Percentiles rank a stretch among this genome's conserved stretches.
Evolutionary conservation across 768 basidiomycete genomes (phyloP).

Genomic region (Macrolepiota fuliginosa): DNA sequence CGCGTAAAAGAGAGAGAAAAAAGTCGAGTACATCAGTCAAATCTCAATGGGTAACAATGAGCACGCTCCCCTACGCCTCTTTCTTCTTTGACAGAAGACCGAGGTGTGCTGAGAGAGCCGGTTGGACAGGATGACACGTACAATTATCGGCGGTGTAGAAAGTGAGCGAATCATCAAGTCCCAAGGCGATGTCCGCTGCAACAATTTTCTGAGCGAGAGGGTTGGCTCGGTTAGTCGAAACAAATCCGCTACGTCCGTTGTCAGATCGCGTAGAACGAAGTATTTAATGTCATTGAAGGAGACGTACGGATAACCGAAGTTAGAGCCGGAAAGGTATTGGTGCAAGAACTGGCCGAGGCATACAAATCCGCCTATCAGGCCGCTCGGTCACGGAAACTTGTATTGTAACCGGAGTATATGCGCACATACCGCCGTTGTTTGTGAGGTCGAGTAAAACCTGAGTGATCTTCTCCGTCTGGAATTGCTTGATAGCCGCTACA

Average conservation of each 20-base stretch:
- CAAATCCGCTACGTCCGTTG: constrained; percentile 47
- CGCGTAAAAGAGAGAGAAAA: not conserved
- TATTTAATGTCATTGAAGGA: not conserved
- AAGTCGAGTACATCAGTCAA: not conserved
- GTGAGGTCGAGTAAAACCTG: constrained; percentile 56
- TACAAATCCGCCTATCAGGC: constrained; percentile 49
- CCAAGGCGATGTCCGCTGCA: constrained; percentile 45
- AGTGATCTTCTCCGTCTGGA: constrained; percentile 47
- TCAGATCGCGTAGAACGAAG: not conserved
- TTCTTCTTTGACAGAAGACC: not conserved
- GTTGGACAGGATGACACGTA: constrained; percentile 21
- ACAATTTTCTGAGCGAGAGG: constrained; percentile 60
- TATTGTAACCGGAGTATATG: not conserved
- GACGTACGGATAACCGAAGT: constrained; percentile 50
- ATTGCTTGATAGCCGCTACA: constrained; percentile 39
- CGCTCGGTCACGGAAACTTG: not conserved
- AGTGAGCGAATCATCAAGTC: constrained; percentile 29
- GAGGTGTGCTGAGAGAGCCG: not conserved
- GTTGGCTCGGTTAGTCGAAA: constrained; percentile 52
- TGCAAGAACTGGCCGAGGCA: constrained; percentile 64
- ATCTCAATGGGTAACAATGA: too few species aligned
- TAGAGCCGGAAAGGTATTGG: constrained; percentile 49
- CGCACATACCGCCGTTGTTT: constrained; percentile 55
- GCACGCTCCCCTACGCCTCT: constrained; percentile 35
- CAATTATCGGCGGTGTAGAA: constrained; percentile 56